Evolutionary conservation across 2,329 filamentous ascomycete species (phyloP), one percentile per base, ranked within the genome.

Genomic region (Aspergillus intermedius): DNA sequence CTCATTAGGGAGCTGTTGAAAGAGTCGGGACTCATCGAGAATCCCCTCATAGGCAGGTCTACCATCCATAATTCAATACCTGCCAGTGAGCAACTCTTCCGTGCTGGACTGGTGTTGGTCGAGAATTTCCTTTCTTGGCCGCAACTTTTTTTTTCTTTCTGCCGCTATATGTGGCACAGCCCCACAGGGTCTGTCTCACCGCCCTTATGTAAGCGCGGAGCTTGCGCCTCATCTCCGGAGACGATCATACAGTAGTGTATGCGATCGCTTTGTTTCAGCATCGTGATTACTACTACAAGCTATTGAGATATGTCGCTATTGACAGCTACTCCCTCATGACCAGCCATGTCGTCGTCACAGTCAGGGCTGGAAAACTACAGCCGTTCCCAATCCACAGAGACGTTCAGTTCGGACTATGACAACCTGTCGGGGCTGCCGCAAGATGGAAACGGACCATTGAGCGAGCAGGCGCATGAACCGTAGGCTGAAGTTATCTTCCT

Each of bases 1-100:
- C 72, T 90, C 87, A 57, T 75, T 70, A 37, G 89, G 87, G 58
- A 95, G 68, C 58, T 83, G 73, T 53, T 76, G 68, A 58, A 85
- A 68, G 52, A 76, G 51, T 45, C 64, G 58, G 46, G 65, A 62
- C 54, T 84, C 77, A 59, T 71, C 68, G 48, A 84, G 71, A 65
- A 82, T 73, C 72, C 75, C 76, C 71, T 74, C 57, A 54, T 63
- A 62, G 58, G 60, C 58, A 68, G 65, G 62, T 64, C 61, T 59
- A 55, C 55, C 59, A 54, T 68, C 58, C 70, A 73, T 73, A 22
- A 49, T 65, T 52, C 3, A 52, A 51, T 56, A 63, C 64, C 62
- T 56, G 59, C 62, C 51, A 57, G 52, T 56, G 60, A 65, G 63
- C 55, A 62, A 58, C 66, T 64, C 60, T 54, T 59, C 19, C 15